Conservation (phyloP, 768 basidiomycete genomes). For the Mycena floridula region DNA sequence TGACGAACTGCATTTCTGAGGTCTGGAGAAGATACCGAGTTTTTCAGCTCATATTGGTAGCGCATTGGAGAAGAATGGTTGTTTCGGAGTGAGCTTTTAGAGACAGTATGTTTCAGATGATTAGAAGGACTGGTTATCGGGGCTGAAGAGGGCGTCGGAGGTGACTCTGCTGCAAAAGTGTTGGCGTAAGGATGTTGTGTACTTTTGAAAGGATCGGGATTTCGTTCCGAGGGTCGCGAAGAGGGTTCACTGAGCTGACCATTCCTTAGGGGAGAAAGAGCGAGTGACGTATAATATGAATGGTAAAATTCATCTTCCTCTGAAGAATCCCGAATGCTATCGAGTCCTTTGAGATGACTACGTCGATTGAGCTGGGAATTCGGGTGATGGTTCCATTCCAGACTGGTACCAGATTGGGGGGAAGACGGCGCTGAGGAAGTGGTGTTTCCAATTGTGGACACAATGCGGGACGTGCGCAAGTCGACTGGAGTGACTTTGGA, state of each 20-base stretch:
- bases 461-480: neutral
- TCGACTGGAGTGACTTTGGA: conserved; percentile 8
- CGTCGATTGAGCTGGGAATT: too few species aligned
- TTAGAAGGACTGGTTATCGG: neutral
- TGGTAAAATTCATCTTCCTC: conserved; percentile 38
- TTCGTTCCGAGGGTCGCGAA: conserved; percentile 1
- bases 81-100: neutral
- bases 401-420: too few species aligned
- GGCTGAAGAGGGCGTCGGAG: conserved; percentile 4
- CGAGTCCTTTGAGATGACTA: too few species aligned
- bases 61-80: too few species aligned
- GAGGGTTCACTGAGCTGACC: neutral
- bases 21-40: conserved; percentile 63
- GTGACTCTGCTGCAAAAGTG: conserved; percentile 3
- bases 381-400: too few species aligned
- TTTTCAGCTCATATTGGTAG: conserved; percentile 46
- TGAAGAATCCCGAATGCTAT: conserved; percentile 7
- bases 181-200: conserved; percentile 50
- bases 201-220: conserved; percentile 7
- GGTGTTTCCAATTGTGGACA: conserved; percentile 3
- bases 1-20: conserved; percentile 32
- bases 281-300: conserved; percentile 41
- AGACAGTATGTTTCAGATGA: neutral
- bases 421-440: too few species aligned
- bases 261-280: neutral